Conservation (phyloP, 345 rosid genomes). For the Isatis tinctoria region DNA sequence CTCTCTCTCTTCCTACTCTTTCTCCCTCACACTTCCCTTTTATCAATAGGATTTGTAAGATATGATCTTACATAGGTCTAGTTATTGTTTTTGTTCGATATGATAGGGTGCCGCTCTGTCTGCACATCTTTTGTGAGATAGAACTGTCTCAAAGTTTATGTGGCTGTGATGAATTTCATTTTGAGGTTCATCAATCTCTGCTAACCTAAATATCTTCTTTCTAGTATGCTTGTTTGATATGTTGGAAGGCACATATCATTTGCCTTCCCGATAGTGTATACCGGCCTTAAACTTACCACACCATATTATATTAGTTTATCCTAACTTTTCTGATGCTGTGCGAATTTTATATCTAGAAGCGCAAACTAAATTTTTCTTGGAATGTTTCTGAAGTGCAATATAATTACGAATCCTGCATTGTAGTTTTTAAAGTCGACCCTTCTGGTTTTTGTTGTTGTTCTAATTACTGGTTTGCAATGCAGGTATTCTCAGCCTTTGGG, state of each 20-base stretch:
- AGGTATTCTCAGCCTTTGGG: conserved; percentile 99
- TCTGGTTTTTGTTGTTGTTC: neutral
- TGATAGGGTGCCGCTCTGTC: conserved; percentile 3
- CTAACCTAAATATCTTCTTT: neutral
- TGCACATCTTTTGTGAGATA: neutral
- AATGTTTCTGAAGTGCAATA: neutral
- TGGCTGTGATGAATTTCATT: neutral
- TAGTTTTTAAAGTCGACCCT: neutral
- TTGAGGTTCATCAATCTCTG: conserved; percentile 6
- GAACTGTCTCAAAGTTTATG: neutral
- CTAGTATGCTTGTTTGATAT: neutral
- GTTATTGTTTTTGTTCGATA: conserved; percentile 1
- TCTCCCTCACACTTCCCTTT: conserved; percentile 70
- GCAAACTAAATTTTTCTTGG: neutral
- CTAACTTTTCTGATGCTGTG: neutral
- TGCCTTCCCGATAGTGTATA: conserved; percentile 9
- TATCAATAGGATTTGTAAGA: conserved; percentile 27
- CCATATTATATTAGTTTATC: conserved; percentile 8
- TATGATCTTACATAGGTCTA: conserved; percentile 11
- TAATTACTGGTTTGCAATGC: conserved; percentile 39
- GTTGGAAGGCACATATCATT: neutral
- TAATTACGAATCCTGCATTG: neutral
- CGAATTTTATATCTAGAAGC: neutral
- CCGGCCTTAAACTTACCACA: neutral
- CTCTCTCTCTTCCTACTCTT: conserved; percentile 52